These are phyloP conservation scores for Rheum nobile DNA, from an alignment of 148 eudicot species.

Conservation along the genomic window DNA sequence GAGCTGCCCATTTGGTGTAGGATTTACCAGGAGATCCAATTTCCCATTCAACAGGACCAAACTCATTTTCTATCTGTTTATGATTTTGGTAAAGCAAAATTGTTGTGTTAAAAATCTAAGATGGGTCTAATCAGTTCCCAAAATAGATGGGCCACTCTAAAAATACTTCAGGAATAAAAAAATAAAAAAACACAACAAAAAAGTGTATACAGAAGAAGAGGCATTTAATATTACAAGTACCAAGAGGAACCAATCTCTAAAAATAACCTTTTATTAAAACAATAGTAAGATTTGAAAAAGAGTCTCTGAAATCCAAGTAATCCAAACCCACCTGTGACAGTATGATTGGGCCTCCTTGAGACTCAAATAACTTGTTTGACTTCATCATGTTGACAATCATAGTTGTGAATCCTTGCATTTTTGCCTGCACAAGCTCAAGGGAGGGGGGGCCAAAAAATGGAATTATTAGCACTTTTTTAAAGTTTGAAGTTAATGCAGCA, in stretches of 20 bases:
- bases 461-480: neutral
- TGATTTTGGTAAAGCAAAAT: neutral
- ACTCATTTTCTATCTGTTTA: slow-evolving; percentile 84
- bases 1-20: slow-evolving; percentile 67
- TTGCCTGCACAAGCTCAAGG: slow-evolving; percentile 19
- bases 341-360: slow-evolving; percentile 62
- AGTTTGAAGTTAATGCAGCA: neutral
- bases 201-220: too few species aligned
- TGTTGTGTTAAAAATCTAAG: neutral
- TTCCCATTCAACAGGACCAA: slow-evolving; percentile 75
- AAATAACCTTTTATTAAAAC: neutral
- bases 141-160: too few species aligned
- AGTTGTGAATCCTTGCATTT: slow-evolving; percentile 51
- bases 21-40: slow-evolving; percentile 68
- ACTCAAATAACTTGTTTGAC: slow-evolving; percentile 44
- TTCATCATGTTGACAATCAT: slow-evolving; percentile 47
- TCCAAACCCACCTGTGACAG: slow-evolving; percentile 38
- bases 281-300: neutral
- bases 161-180: too few species aligned
- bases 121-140: too few species aligned
- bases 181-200: neutral
- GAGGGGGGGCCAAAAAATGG: neutral
- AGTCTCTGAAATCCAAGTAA: neutral
- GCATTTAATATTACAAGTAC: neutral
- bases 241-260: neutral